Base-by-base conservation (phyloP, 2,329 filamentous ascomycete genomes). In the Aspergillus unguis region DNA sequence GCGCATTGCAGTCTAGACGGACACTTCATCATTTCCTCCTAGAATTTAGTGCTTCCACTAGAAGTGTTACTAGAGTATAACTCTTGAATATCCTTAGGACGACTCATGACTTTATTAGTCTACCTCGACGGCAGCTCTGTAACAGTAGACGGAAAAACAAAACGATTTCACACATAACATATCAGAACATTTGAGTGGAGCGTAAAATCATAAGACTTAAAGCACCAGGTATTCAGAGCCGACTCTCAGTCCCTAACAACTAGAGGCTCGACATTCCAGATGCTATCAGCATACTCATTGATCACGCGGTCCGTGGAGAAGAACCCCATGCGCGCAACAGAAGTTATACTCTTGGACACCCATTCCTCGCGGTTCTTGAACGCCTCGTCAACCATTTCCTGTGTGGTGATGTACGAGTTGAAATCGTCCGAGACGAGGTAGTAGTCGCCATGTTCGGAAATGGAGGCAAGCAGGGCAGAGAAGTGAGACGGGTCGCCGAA, bases 391-490 rank as follows among this genome's bases (percentile, higher is more conserved):
- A 99, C 92, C 50, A 96, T 80, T 53, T 84, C 81, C 59, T 99
- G 94, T 6, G 94, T 96, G 73, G 92, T 85, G 63, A 95, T 79
- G 76, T 99, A 99, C 68, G 87, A 92, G 75, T 90, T 85, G 81
- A 99, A 99, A 73, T 99, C 94, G 67, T 99, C 94, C 36, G 90
- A 96, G 44, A 97, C 92, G 29, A 99, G 84, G 73, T 99, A 99
- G 78, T 95, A 97, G 72, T 99, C 94, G 36, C 94, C 92, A 60
- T 97, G 94, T 55, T 96, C 88, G 58, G 87, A 85, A 59, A 99
- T 92, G 7, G 90, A 88, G 58, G 87, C 84, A 60, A 95, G 82
- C 58, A 99, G 80, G 29, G 89, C 88, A n/a, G 82, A 79, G 73
- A 97, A 99, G 65, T 88, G 82, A 47, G 82, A 76, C 1, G 85